Base-by-base conservation (phyloP, 176 grass and related monocot species). In the Musa troglodytarum region DNA sequence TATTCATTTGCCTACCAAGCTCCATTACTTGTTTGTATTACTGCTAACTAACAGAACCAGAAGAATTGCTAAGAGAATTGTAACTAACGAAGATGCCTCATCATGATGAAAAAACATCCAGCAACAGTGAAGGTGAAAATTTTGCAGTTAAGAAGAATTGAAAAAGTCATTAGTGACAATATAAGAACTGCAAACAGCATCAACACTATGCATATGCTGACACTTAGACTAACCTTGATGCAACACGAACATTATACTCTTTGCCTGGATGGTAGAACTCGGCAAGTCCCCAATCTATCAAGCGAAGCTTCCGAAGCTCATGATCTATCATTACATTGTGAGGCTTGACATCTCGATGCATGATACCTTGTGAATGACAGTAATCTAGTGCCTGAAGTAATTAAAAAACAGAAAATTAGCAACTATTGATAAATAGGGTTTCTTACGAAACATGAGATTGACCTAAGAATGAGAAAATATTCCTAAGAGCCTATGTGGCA, bases 311-410 rank as follows among this genome's bases (percentile, higher is more conserved):
- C 15, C 85, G 89, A 64, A 96, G 86, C 29, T 96, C 87, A 55
- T 96, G 93, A 72, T 96, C 93, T 50, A 96, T 96, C 93, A 96
- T 96, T 73, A 96, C 89, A 86, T 96, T 96, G 70, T 96, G 93
- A 28, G 93, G 93, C 61, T 96, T 92, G 52, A 96, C 93, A 90
- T 96, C 93, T 81, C 93, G 87, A 86, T 96, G 93, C 89, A 96
- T 96, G 74, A 96, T 92, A 69, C 93, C 93, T 80, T 92, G 85
- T 51, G 89, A 96, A 82, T 96, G 93, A 77, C 93, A 92, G 64
- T 92, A 88, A 83, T 96, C 93, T 61, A 96, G 78, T 67, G 93
- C 89, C 93, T 96, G 72, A 0, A 76, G 14, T 49, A 72, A 85
- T 70, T 14, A 75, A 75, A 43, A 17, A 26, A n/a, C 13, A 74